A percentile compares a stretch with the other conserved stretches of the same genome.
These are phyloP conservation scores for Croton laevigatus DNA, from an alignment of 441 rosid genomes.

Conservation along the genomic window DNA sequence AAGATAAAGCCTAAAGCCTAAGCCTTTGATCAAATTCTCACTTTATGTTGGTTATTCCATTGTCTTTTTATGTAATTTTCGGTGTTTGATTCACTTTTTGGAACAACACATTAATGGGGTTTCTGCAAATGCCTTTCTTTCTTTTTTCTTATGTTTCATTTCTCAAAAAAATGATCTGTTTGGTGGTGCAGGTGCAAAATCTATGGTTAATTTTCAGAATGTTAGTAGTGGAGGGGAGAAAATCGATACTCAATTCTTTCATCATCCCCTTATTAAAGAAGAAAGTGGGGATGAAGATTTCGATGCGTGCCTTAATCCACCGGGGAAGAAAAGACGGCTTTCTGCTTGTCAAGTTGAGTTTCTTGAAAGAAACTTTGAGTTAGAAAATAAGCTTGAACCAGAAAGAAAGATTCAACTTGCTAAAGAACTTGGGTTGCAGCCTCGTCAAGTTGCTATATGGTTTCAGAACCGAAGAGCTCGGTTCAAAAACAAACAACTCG, in stretches of 20 bases:
- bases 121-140: neutral
- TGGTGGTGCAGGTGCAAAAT: conserved; percentile 29
- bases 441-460: conserved; percentile 73
- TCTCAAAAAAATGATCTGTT: neutral
- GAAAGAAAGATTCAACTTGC: conserved; percentile 60
- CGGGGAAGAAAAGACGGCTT: conserved; percentile 60
- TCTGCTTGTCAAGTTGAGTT: conserved; percentile 43
- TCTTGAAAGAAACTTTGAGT: conserved; percentile 58
- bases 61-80: neutral
- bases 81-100: neutral
- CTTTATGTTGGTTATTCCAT: neutral
- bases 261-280: conserved; percentile 30
- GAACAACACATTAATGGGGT: neutral
- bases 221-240: conserved; percentile 25
- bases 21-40: neutral
- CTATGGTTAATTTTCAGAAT: conserved; percentile 26
- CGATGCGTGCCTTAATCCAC: conserved; percentile 22
- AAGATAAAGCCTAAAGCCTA: conserved; percentile 1
- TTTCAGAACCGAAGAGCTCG: conserved; percentile 72
- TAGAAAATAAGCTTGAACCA: conserved; percentile 65
- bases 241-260: conserved; percentile 16
- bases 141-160: neutral
- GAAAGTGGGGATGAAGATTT: conserved; percentile 35
- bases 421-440: conserved; percentile 55
- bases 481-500: conserved; percentile 59